Evolutionary conservation across 1,139 yeast species (phyloP), one percentile per base, ranked within the genome.

Genomic region (Zhuliangozyma blackwelliae): DNA sequence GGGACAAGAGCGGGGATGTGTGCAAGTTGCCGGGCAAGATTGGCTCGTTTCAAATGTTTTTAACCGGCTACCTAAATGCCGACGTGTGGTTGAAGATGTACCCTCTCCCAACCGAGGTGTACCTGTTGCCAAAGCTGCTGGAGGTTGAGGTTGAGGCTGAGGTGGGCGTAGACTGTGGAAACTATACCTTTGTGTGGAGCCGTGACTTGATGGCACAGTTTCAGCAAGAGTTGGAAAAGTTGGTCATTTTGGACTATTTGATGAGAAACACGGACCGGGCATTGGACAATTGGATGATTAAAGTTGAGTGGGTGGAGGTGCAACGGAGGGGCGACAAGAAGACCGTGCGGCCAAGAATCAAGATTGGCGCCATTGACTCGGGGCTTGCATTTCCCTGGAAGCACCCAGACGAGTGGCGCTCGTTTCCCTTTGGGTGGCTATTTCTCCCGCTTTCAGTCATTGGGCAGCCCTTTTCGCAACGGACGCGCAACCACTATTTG

Each of bases 351-450:
- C 82, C 84, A 0, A 43, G 41, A 0, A 46, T 83, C n/a, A 68
- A 63, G 36, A 66, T 83, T 16, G 89, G 88, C 2, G 92, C 92
- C 0, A 83, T 83, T 35, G 92, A 83, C 50, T 81, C 87, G 3
- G 90, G 90, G 0, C 63, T 83, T 25, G 74, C 90, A 0, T 82
- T 81, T 48, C 92, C 92, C 5, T 83, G 90, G 90, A 83, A 83
- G 49, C 87, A 82, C 46, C 92, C 92, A 0, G 86, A 83, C 54
- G 89, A 82, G 50, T 82, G 90, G 89, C 61, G 92, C 38, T 79
- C 87, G 1, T 83, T 81, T 47, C 92, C 92, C 0, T 83, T 75
- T 58, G 92, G 92, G 0, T 83, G 92, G 92, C 59, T 83, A 23
- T 82, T 79, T 47, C 56, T 83, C 29, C 92, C 92, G 0, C 55